Evolutionary conservation across 345 rosid genomes (phyloP).

Genomic region (Odontarrhena argentea): DNA sequence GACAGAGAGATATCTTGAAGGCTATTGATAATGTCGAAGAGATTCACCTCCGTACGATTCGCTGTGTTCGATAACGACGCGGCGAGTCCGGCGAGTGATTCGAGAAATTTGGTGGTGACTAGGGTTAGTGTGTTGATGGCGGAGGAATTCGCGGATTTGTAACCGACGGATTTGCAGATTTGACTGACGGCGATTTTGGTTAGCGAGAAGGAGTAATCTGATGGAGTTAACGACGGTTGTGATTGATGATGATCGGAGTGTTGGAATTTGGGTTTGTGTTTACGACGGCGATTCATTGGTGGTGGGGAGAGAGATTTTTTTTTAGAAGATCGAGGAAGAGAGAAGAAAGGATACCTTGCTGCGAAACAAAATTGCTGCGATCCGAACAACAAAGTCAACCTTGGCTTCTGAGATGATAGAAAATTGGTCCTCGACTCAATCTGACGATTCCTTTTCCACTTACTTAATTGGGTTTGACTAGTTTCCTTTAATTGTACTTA

Average conservation of each 20-base stretch:
- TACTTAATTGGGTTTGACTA: no score
- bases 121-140: slow-evolving; percentile 55
- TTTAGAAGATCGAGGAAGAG: slow-evolving; percentile 31
- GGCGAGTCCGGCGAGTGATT: slow-evolving; percentile 48
- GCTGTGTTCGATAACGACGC: slow-evolving; percentile 46
- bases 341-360: no score
- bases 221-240: background rate
- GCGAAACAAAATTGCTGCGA: no score
- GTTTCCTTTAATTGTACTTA: no score
- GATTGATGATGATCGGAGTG: slow-evolving; percentile 30
- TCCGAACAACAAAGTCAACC: no score
- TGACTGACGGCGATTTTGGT: slow-evolving; percentile 59
- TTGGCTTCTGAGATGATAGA: no score
- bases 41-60: slow-evolving; percentile 55
- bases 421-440: no score
- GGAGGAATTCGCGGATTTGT: slow-evolving; percentile 44
- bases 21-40: slow-evolving; percentile 53
- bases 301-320: slow-evolving; percentile 12
- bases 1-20: slow-evolving; percentile 46
- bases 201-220: slow-evolving; percentile 46
- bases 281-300: slow-evolving; percentile 41
- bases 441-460: no score
- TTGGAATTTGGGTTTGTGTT: background rate
- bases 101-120: slow-evolving; percentile 46
- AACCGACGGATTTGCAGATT: slow-evolving; percentile 60